These are phyloP conservation scores for Penicillium sp. DNA, from an alignment of 2,329 filamentous ascomycete species.

Conservation along the genomic window DNA sequence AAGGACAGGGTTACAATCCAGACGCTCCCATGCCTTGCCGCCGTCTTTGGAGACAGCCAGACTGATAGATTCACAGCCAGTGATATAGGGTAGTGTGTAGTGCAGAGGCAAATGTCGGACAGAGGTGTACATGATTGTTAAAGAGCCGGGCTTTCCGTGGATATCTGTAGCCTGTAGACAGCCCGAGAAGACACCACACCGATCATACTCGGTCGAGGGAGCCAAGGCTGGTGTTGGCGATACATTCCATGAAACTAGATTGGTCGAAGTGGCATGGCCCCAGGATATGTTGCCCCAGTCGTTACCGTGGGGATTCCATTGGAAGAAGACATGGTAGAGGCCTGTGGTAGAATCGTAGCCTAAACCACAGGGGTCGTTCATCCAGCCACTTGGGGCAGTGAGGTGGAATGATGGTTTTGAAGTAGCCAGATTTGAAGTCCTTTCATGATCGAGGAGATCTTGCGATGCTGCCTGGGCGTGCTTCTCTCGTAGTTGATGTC, in stretches of 20 bases:
- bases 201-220: constrained; percentile 44
- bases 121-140: constrained; percentile 49
- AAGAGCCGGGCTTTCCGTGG: constrained; percentile 28
- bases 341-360: constrained; percentile 46
- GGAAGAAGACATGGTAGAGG: constrained; percentile 48
- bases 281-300: constrained; percentile 51
- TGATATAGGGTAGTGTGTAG: constrained; percentile 44
- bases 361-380: constrained; percentile 51
- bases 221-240: constrained; percentile 34
- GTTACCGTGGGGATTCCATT: constrained; percentile 49
- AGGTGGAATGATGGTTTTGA: constrained; percentile 42
- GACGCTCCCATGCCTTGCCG: constrained; percentile 44
- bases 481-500: constrained; percentile 3
- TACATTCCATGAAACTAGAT: constrained; percentile 46
- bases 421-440: not conserved
- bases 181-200: constrained; percentile 49
- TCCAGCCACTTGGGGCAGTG: constrained; percentile 44
- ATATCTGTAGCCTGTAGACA: constrained; percentile 39
- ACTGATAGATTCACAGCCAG: constrained; percentile 44
- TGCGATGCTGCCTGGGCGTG: constrained; percentile 10
- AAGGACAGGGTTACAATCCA: constrained; percentile 44
- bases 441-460: constrained; percentile 21
- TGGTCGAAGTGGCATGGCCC: constrained; percentile 44
- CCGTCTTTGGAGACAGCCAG: constrained; percentile 45
- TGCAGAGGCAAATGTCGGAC: constrained; percentile 47